phyloP scores from a whole-genome alignment of 495 filamentous ascomycete species.

The Annulohypoxylon stygium region DNA sequence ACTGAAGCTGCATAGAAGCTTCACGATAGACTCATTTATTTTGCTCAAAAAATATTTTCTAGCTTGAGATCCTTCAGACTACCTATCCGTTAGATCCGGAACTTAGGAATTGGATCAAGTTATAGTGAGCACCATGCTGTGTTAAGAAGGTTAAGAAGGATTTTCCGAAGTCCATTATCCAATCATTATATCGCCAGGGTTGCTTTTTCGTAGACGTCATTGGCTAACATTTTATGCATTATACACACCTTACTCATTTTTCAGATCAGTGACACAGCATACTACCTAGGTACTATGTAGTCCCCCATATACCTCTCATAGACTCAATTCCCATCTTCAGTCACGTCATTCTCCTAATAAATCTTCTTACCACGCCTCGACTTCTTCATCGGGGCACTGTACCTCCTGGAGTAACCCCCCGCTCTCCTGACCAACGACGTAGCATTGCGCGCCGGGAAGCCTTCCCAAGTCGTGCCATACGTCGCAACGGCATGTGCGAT shows the following conservation, averaged over 20 bases:
- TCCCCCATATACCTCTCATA: neutral
- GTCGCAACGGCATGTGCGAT: constrained; percentile 74
- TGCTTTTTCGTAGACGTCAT: constrained; percentile 3
- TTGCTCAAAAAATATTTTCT: neutral
- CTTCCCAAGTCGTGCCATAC: constrained; percentile 65
- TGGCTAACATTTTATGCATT: neutral
- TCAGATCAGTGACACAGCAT: neutral
- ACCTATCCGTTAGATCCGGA: neutral
- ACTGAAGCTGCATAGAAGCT: neutral
- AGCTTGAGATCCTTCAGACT: neutral
- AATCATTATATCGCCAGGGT: constrained; percentile 1
- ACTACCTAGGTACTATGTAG: neutral
- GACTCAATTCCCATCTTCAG: constrained; percentile 51
- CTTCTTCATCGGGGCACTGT: constrained; percentile 21
- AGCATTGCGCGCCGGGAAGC: constrained; percentile 48
- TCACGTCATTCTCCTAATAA: constrained; percentile 1
- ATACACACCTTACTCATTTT: neutral
- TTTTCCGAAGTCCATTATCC: constrained; percentile 5
- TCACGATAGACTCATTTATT: neutral
- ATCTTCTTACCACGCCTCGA: constrained; percentile 27
- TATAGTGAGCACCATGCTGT: too few species aligned
- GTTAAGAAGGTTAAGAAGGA: too few species aligned
- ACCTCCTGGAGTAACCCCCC: constrained; percentile 13
- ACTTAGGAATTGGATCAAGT: too few species aligned
- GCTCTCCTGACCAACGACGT: constrained; percentile 30